Conservation (phyloP, 208 protist genomes). For the Willaertia magna region DNA sequence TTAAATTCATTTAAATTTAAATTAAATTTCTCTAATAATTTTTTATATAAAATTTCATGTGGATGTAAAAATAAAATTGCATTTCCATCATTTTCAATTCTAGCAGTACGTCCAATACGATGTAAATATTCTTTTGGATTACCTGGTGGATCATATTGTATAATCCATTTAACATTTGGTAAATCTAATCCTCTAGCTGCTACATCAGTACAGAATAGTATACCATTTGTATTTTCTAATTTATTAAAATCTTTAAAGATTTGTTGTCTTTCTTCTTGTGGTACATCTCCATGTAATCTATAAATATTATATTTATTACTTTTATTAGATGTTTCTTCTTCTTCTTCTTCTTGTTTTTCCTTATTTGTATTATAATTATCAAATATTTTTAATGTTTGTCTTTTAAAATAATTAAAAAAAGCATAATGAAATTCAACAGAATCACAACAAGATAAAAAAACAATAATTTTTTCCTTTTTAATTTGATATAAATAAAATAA, state of each 20-base stretch:
- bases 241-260: conserved; percentile 41
- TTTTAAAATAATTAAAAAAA: conserved; percentile 26
- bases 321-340: neutral
- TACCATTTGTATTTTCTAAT: conserved; percentile 19
- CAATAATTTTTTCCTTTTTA: conserved; percentile 44
- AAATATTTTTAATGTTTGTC: neutral
- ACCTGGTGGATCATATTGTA: conserved; percentile 91
- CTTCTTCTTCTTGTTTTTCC: neutral
- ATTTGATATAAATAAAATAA: no score
- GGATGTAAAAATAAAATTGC: conserved; percentile 78
- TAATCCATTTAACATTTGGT: conserved; percentile 58
- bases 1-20: conserved; percentile 50
- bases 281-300: conserved; percentile 50
- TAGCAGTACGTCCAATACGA: conserved; percentile 83
- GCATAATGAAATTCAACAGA: conserved; percentile 58
- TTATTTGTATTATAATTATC: neutral
- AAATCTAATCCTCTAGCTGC: conserved; percentile 46
- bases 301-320: conserved; percentile 21
- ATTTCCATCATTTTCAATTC: conserved; percentile 71
- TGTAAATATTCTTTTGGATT: conserved; percentile 89
- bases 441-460: conserved; percentile 57
- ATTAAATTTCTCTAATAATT: conserved; percentile 60
- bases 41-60: conserved; percentile 65
- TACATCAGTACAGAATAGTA: conserved; percentile 67
- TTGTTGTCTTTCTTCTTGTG: conserved; percentile 45